Conservation (phyloP, 2,329 filamentous ascomycete species). For the Aspergillus sp. region DNA sequence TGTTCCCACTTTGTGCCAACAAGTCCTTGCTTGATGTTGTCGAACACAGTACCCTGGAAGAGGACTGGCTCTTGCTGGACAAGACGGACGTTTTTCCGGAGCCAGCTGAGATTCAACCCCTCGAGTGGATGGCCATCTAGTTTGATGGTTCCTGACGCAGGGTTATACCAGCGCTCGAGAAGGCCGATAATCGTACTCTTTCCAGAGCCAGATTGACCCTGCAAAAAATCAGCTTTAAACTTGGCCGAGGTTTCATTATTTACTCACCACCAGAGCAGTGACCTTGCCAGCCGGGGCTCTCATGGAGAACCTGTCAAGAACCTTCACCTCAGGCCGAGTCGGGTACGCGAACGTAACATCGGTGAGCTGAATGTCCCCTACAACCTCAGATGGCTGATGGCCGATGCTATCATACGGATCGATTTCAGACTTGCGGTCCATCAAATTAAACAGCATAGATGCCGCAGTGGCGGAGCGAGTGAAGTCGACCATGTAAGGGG, state of each 20-base stretch:
- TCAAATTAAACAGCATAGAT: constrained; percentile 88
- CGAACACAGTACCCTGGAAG: constrained; percentile 83
- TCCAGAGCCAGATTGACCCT: constrained; percentile 84
- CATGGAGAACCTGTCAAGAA: constrained; percentile 81
- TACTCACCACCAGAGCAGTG: constrained; percentile 70
- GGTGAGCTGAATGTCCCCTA: constrained; percentile 77
- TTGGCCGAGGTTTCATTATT: no score
- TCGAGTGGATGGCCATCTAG: constrained; percentile 82
- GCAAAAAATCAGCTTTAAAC: no score
- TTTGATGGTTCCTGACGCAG: constrained; percentile 75
- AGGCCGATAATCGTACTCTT: constrained; percentile 94
- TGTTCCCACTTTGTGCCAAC: constrained; percentile 78
- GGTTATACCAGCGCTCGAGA: constrained; percentile 91
- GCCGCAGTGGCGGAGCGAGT: constrained; percentile 79
- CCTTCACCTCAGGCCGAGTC: constrained; percentile 81
- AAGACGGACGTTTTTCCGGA: constrained; percentile 86
- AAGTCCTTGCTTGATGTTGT: constrained; percentile 87
- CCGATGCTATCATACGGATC: constrained; percentile 73
- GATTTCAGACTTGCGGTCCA: constrained; percentile 81
- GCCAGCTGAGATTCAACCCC: constrained; percentile 81
- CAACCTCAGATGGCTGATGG: constrained; percentile 68
- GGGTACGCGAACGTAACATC: constrained; percentile 92
- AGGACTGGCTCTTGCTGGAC: constrained; percentile 92
- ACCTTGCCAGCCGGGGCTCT: constrained; percentile 84
- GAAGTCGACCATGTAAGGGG: constrained; percentile 83